Base-by-base conservation (phyloP, 2,329 filamentous ascomycete species). In the Immersiporthe knoxdaviesiana region DNA sequence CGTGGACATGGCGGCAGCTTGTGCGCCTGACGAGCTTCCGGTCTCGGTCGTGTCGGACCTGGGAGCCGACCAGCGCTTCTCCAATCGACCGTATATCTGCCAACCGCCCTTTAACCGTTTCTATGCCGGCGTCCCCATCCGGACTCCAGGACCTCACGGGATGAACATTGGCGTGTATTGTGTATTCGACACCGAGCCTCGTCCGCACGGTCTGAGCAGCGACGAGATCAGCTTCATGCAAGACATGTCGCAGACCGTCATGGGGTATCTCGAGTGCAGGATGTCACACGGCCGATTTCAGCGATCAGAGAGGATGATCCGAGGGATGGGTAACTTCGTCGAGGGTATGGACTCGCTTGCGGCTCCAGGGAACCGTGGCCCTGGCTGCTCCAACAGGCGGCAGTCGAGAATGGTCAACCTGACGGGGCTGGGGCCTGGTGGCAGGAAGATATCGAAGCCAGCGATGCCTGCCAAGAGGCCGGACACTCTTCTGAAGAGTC, bases 151-250 rank as follows among this genome's bases (percentile, higher is more conserved):
- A 0, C 63, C 70, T 0, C 72, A 76, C 3, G 81, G 80, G 24
- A 78, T 83, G 68, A 80, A 82, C 63, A 83, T 84, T 4, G 82
- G 82, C 3, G 78, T 80, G 0, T 79, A 78, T 12, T 81, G 78
- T 58, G 76, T 82, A 1, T 78, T 80, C 72, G 74, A 74, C 6
- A 74, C 77, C 3, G 52, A 69, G 0, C 72, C 76, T 18, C 74
- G 78, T 0, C 72, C 72, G 16, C 35, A 70, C 0, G 72, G 73
- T 12, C 64, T 81, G 39, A 72, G 74, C 6, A 70, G 74, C 2
- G 72, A 77, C 1, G 78, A 79, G 0, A 65, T 72, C 1, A 70
- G 71, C 27, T 74, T 78, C 35, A 65, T 77, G 67, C 72, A 70
- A 16, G 73, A 75, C 3, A 69, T 78, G 16, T 75, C 75, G 4